Base-by-base conservation (phyloP, 2,329 filamentous ascomycete genomes). In the Fusarium longipes region DNA sequence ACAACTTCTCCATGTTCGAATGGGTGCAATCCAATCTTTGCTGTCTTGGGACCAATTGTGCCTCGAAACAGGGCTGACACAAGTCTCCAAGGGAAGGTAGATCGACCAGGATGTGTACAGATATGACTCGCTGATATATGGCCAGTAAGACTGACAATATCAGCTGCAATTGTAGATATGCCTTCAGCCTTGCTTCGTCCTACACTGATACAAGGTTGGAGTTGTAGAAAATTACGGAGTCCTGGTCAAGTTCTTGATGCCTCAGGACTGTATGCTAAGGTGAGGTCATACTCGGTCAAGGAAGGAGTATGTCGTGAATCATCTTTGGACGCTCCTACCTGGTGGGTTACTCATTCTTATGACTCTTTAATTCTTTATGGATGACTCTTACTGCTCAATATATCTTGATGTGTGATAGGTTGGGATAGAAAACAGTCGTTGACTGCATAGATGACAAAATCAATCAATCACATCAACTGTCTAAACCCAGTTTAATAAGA, bases 191-290 rank as follows among this genome's bases (percentile, higher is more conserved):
- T 52, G 42, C 53, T 57, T 58, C 6, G 35, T 36, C 62, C 52
- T 67, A 65, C 51, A 70, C 55, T 18, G 29, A 52, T 12, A 22
- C 40, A 50, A 42, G 32, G 30, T 40, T 40, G 45, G 49, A 60
- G 35, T 55, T 62, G 43, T 40, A 39, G 33, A 47, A 55, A 59
- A 59, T 62, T 60, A 45, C 45, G 6, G n/a, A 27, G 39, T 43
- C 17, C 39, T 38, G 38, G 36, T 49, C 38, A 33, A 48, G 40
- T 15, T 43, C 40, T 73, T 70, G 69, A 73, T 73, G 70, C 70
- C 70, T 70, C 68, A 73, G 70, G 70, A 67, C 38, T 12, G 10
- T 8, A 20, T 14, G 32, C 18, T n/a, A 30, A 29, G 32, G 22
- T 25, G 27, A 62, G 24, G 40, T 53, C n/a, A 48, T 48, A 36